Conservation (phyloP, 768 basidiomycete genomes). For the Boletus insuetus region DNA sequence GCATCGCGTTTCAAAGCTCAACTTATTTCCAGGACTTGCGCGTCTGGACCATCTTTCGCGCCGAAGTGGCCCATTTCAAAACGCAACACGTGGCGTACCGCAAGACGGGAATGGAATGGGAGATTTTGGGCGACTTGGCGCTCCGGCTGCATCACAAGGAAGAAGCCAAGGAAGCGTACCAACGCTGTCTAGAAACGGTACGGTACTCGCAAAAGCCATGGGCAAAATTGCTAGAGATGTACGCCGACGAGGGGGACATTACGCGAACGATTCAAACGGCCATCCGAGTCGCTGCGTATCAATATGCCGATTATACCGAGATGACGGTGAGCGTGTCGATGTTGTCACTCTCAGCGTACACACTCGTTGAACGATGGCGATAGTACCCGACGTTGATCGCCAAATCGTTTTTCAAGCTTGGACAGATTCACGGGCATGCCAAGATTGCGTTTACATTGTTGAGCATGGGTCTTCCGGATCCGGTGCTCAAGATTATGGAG, state of each 20-base stretch:
- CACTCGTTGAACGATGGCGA: neutral
- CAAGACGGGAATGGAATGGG: slow-evolving; percentile 97
- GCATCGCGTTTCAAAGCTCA: neutral
- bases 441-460: slow-evolving; percentile 92
- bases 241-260: slow-evolving; percentile 95
- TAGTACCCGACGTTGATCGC: slow-evolving; percentile 89
- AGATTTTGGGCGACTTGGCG: slow-evolving; percentile 94
- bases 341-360: neutral
- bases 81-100: slow-evolving; percentile 97
- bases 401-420: slow-evolving; percentile 88
- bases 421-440: slow-evolving; percentile 87
- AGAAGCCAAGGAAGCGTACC: slow-evolving; percentile 97
- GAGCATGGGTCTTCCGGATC: slow-evolving; percentile 91
- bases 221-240: slow-evolving; percentile 91
- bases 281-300: slow-evolving; percentile 90
- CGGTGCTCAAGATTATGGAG: slow-evolving; percentile 91
- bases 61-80: slow-evolving; percentile 98
- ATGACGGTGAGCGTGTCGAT: slow-evolving; percentile 60
- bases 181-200: slow-evolving; percentile 84
- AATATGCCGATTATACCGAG: slow-evolving; percentile 86
- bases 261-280: slow-evolving; percentile 88
- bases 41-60: slow-evolving; percentile 98
- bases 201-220: slow-evolving; percentile 91
- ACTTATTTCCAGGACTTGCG: slow-evolving; percentile 65
- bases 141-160: slow-evolving; percentile 94